Evolutionary conservation across 352 stramenopile genomes (phyloP).

Genomic region (Phytopythium aichiense): DNA sequence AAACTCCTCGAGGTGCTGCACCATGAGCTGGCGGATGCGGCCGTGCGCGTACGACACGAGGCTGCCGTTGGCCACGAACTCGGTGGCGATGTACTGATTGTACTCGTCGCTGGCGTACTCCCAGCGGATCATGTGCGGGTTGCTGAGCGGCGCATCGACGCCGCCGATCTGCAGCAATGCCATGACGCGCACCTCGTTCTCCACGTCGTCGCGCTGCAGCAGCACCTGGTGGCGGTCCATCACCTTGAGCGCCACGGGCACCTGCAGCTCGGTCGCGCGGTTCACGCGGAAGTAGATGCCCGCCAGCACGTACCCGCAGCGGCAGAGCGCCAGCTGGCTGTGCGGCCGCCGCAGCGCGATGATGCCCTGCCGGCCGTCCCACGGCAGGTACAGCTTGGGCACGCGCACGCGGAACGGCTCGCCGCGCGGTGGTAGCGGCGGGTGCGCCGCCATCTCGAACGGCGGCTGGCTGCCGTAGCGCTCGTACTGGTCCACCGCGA

Average conservation of each 20-base stretch:
- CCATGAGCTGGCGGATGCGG: constrained; percentile 61
- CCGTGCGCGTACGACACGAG: constrained; percentile 69
- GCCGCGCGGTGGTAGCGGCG: constrained; percentile 36
- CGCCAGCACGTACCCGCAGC: constrained; percentile 76
- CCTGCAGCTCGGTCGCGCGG: constrained; percentile 35
- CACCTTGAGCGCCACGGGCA: constrained; percentile 72
- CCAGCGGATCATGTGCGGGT: constrained; percentile 76
- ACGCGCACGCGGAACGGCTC: constrained; percentile 59
- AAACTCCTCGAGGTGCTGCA: constrained; percentile 70
- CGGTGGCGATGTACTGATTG: constrained; percentile 83
- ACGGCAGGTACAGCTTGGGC: constrained; percentile 61
- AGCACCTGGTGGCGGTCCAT: constrained; percentile 75
- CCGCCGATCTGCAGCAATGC: constrained; percentile 67
- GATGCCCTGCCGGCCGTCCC: constrained; percentile 57
- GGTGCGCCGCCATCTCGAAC: constrained; percentile 59
- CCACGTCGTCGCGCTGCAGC: constrained; percentile 74
- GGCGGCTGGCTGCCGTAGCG: constrained; percentile 40
- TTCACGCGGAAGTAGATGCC: constrained; percentile 69
- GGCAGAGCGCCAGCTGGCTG: constrained; percentile 63
- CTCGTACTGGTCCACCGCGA: constrained; percentile 54
- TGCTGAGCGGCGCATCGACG: constrained; percentile 66
- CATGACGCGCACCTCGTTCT: constrained; percentile 81
- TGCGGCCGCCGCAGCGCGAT: constrained; percentile 72
- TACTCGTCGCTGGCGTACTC: constrained; percentile 61
- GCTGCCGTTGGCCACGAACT: constrained; percentile 79